A percentile compares a stretch with the other conserved stretches of the same genome.
Evolutionary conservation across 192 early-diverging fungal genomes (phyloP).

Genomic region (Haplosporangium gracile): DNA sequence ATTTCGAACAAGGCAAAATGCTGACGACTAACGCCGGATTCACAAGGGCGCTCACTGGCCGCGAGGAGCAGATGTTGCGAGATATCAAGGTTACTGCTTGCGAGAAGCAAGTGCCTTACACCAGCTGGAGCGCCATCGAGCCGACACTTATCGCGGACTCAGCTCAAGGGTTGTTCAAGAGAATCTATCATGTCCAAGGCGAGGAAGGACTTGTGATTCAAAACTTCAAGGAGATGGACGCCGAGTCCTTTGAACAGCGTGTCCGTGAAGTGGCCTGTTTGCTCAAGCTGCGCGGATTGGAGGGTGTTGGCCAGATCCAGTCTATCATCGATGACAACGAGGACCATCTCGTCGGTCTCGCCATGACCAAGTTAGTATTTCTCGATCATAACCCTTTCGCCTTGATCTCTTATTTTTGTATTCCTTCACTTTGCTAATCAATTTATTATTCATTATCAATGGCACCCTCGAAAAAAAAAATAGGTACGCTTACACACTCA

Average conservation of each 20-base stretch:
- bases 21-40: background rate
- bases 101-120: constrained; percentile 38
- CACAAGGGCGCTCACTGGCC: constrained; percentile 10
- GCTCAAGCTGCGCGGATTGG: constrained; percentile 57
- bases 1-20: background rate
- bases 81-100: constrained; percentile 35
- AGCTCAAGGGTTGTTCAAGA: constrained; percentile 67
- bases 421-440: no score
- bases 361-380: constrained; percentile 65
- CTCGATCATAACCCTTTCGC: background rate
- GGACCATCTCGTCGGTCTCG: constrained; percentile 67
- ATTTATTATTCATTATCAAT: background rate
- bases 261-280: constrained; percentile 68
- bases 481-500: constrained; percentile 68
- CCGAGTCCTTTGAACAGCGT: constrained; percentile 63
- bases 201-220: constrained; percentile 63
- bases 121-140: constrained; percentile 35
- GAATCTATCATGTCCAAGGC: constrained; percentile 65
- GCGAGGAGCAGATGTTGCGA: constrained; percentile 31
- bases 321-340: constrained; percentile 63
- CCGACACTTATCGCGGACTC: constrained; percentile 51
- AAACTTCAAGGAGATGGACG: constrained; percentile 69
- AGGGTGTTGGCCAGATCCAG: constrained; percentile 67
- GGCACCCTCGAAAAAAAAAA: background rate
- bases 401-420: background rate